Evolutionary conservation across 331 rosid species (phyloP).

Genomic region (Acacia pycnantha): DNA sequence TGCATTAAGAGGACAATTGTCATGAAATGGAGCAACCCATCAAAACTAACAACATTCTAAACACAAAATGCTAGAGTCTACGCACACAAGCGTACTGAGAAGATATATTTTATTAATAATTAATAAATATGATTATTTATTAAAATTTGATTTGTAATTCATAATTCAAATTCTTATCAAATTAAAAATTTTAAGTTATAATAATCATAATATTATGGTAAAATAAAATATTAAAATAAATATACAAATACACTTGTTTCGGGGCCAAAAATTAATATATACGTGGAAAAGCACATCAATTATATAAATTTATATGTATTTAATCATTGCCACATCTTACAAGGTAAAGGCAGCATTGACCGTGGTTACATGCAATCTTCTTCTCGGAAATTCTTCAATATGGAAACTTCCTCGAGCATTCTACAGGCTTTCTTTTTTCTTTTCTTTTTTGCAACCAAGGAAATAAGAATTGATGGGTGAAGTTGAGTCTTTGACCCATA

Average conservation of each 20-base stretch:
- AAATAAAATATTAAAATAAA: background rate
- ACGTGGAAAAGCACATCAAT: background rate
- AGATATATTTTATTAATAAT: too few species aligned
- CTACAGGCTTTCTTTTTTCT: background rate
- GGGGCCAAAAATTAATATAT: background rate
- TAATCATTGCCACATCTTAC: background rate
- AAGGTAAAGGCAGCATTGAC: background rate
- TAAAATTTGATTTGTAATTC: background rate
- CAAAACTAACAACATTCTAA: background rate
- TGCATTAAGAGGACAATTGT: too few species aligned
- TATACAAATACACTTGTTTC: background rate
- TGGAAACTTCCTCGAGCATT: background rate
- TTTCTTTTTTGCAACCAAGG: background rate
- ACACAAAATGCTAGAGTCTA: background rate
- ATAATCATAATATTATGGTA: background rate
- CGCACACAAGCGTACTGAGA: too few species aligned
- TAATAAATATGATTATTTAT: too few species aligned
- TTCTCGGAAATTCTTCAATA: background rate
- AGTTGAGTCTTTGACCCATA: background rate
- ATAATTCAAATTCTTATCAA: background rate
- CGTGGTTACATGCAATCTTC: background rate
- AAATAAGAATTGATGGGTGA: background rate
- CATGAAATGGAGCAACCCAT: background rate
- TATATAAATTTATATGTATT: background rate
- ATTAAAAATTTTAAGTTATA: background rate